These are phyloP conservation scores for Polytrichum formosum DNA, from an alignment of 225 moss, liverwort and hornwort species.

Conservation along the genomic window DNA sequence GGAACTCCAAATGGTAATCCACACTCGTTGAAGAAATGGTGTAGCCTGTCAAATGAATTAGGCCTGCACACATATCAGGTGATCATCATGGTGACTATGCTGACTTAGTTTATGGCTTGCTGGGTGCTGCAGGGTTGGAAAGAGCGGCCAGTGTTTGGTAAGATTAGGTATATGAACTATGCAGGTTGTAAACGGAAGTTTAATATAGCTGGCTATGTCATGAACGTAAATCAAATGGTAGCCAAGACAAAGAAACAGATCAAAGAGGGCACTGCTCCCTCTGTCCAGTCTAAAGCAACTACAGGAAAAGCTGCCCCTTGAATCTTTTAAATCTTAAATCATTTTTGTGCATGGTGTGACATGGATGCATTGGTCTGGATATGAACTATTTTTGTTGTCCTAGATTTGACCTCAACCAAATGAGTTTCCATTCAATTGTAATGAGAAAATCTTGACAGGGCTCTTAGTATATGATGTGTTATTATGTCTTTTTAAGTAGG, in stretches of 20 bases:
- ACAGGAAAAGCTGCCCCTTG: slow-evolving; percentile 7
- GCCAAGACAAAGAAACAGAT: slow-evolving; percentile 52
- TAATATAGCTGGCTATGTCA: slow-evolving; percentile 83
- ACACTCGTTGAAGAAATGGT: too few species aligned
- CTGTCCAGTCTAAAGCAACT: slow-evolving; percentile 19
- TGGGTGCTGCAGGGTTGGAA: slow-evolving; percentile 73
- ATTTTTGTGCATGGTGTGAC: too few species aligned
- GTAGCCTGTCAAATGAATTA: too few species aligned
- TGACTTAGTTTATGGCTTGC: background rate
- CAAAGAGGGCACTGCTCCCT: slow-evolving; percentile 31
- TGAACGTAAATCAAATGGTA: slow-evolving; percentile 63
- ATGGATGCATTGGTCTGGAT: too few species aligned
- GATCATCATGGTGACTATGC: background rate
- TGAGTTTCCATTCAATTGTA: too few species aligned
- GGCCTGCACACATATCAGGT: too few species aligned
- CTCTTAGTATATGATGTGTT: too few species aligned
- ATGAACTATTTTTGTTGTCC: too few species aligned
- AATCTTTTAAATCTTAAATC: background rate
- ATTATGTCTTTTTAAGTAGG: too few species aligned
- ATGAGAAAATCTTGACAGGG: too few species aligned
- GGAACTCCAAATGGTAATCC: too few species aligned
- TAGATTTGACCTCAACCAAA: too few species aligned
- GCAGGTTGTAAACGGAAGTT: slow-evolving; percentile 96
- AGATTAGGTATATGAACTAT: slow-evolving; percentile 89
- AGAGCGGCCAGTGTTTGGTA: slow-evolving; percentile 91